Base-by-base conservation (phyloP, 2,329 filamentous ascomycete genomes). In the Penicillium psychrosexuale region DNA sequence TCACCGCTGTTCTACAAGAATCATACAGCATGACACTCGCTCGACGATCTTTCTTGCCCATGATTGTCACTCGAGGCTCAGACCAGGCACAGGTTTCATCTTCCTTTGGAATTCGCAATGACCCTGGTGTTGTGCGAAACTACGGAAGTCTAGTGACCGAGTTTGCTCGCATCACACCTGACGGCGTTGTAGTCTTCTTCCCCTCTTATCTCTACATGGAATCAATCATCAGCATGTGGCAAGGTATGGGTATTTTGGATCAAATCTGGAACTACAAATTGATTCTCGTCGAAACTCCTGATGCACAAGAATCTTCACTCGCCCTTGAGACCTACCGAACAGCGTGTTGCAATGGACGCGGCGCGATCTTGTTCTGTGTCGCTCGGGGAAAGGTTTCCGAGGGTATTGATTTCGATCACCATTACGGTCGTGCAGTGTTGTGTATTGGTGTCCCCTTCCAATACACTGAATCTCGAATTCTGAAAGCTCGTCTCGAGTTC, bases 121-220 rank as follows among this genome's bases (percentile, higher is more conserved):
- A 99, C 66, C 91, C 92, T 0, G 91, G 90, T 59, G 93, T 97
- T n/a, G 91, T 99, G 28, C 86, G 94, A 45, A 99, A 99, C 72
- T 99, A 97, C 66, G 95, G 94, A 42, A 94, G 88, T 61, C 81
- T 99, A 2, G 79, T 99, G 31, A 94, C 92, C 8, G 94, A 99
- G 70, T 97, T 99, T 71, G 90, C 91, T 51, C 95, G 93, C 72
- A 87, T 97, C 61, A 99, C 94, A 0, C 95, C 94, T 0, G 94
- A 99, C 67, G 94, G 94, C 31, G 87, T 99, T 73, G 94, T 99
- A n/a, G 94, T 99, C 37, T 99, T 99, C 80, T 99, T 99, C 72
- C 95, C 94, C 0, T 96, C 91, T 0, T 99, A 99, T 67, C 82
- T 99, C 1, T 99, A 99, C 77, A 97, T 99, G 94, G 94, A 99